Evolutionary conservation across 2,329 filamentous ascomycete species (phyloP).

Genomic region (Claviceps paspali): DNA sequence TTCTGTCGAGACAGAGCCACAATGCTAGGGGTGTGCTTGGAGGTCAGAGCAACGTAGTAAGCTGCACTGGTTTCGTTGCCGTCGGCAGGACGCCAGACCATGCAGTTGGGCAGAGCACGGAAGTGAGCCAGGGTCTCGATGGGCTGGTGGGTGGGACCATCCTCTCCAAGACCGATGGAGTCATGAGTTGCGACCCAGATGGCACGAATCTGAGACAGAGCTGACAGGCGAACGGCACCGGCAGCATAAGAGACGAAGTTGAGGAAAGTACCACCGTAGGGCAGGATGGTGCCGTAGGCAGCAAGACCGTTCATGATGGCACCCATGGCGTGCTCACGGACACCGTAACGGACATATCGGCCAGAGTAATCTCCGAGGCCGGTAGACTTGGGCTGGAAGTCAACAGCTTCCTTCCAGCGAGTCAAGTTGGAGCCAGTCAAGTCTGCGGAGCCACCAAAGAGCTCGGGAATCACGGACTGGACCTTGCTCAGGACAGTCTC

Average conservation of each 20-base stretch:
- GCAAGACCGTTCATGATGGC: conserved; percentile 90
- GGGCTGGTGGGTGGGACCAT: conserved; percentile 96
- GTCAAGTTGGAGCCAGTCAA: conserved; percentile 98
- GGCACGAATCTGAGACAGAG: conserved; percentile 75
- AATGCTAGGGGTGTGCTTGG: conserved; percentile 81
- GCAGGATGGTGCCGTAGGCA: conserved; percentile 89
- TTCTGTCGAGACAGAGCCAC: conserved; percentile 94
- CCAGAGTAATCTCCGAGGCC: conserved; percentile 81
- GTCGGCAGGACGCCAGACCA: conserved; percentile 98
- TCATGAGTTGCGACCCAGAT: conserved; percentile 98
- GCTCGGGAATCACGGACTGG: conserved; percentile 68
- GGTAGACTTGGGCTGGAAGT: conserved; percentile 85
- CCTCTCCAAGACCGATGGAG: conserved; percentile 97
- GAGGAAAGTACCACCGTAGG: conserved; percentile 90
- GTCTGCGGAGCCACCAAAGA: conserved; percentile 92
- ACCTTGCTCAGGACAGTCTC: conserved; percentile 87
- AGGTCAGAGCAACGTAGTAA: conserved; percentile 89
- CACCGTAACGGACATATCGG: conserved; percentile 85
- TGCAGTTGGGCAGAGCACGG: conserved; percentile 96
- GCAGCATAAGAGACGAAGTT: conserved; percentile 99
- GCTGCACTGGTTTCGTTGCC: conserved; percentile 96
- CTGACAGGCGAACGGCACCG: conserved; percentile 84
- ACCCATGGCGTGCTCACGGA: conserved; percentile 85
- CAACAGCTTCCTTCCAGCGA: conserved; percentile 88
- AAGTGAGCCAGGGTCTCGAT: conserved; percentile 97